phyloP scores from a whole-genome alignment of 148 eudicot genomes.

The Cornus florida region DNA sequence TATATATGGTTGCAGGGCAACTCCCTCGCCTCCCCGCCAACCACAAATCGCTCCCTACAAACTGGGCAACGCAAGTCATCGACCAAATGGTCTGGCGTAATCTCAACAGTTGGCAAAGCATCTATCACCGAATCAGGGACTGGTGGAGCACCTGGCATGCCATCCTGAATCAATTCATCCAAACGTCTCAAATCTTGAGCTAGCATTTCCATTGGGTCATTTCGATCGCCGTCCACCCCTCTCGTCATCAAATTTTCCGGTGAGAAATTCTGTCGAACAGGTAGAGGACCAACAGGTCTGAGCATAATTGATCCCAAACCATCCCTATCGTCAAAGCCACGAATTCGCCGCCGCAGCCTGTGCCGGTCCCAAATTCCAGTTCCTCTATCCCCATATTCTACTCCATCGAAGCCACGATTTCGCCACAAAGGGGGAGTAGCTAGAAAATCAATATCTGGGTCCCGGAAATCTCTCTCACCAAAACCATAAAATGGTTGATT shows the following conservation, averaged over 20 bases:
- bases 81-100: conserved; percentile 37
- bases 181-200: no score
- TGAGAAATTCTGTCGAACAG: neutral
- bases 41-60: conserved; percentile 71
- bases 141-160: conserved; percentile 70
- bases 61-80: conserved; percentile 66
- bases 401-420: conserved; percentile 5
- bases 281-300: conserved; percentile 31
- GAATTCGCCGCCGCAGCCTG: conserved; percentile 26
- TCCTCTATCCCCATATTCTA: conserved; percentile 10
- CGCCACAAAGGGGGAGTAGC: conserved; percentile 3
- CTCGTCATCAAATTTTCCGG: conserved; percentile 4
- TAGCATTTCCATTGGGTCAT: conserved; percentile 38
- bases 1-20: conserved; percentile 77
- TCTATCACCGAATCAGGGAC: conserved; percentile 61
- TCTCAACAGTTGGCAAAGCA: conserved; percentile 47
- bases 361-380: conserved; percentile 5
- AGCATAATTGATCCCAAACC: conserved; percentile 41
- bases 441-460: no score
- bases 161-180: conserved; percentile 60
- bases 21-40: conserved; percentile 67
- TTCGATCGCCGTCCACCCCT: conserved; percentile 15
- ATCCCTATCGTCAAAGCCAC: conserved; percentile 20
- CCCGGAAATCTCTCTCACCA: no score
- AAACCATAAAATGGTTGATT: no score